Evolutionary conservation across 805 yeast species (phyloP), one percentile per base, ranked within the genome.

Genomic region (Metschnikowia gruessii): DNA sequence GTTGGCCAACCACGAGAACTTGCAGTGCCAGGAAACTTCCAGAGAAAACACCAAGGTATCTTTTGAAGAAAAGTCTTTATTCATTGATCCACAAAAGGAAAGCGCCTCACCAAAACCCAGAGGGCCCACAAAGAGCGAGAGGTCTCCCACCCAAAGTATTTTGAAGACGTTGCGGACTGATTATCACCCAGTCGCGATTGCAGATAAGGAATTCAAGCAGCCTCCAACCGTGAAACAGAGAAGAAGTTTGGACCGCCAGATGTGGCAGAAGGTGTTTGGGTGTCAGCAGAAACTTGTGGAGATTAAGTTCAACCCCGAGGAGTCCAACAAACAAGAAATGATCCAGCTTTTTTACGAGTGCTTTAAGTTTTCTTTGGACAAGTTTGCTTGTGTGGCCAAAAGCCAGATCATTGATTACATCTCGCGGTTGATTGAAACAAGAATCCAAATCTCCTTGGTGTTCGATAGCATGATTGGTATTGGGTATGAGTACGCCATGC

Each of bases 401-500:
- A 22, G 18, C 16, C 41, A 43, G 32, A 21, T 43, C 12, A 7
- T 32, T 3, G 42, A 36, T 4, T 31, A 43, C 36, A 28, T 22
- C n/a, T 31, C 19, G 10, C 18, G 11, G 9, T 18, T 37, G 13
- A 7, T 4, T 16, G n/a, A 16, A 4, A n/a, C 37, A 11, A n/a
- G 29, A 17, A 31, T 29, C 17, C 37, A 37, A 3, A 18, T 22
- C 3, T 18, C 31, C n/a, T 28, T 15, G 21, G 8, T 32, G 3
- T 31, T 43, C 22, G 37, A 36, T 24, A 9, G 15, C 15, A 17
- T 37, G 37, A 24, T 10, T 3, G 37, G 41, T 1, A 24, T 17
- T 5, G 41, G 37, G 3, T 32, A 37, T 32, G 37, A 43, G 18
- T 43, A 35, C 28, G 40, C 41, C 32, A 28, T n/a, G 8, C 16